A percentile compares a stretch with the other conserved stretches of the same genome.
These are phyloP conservation scores for Kazachstania martiniae DNA, from an alignment of 805 yeast genomes.

Conservation along the genomic window DNA sequence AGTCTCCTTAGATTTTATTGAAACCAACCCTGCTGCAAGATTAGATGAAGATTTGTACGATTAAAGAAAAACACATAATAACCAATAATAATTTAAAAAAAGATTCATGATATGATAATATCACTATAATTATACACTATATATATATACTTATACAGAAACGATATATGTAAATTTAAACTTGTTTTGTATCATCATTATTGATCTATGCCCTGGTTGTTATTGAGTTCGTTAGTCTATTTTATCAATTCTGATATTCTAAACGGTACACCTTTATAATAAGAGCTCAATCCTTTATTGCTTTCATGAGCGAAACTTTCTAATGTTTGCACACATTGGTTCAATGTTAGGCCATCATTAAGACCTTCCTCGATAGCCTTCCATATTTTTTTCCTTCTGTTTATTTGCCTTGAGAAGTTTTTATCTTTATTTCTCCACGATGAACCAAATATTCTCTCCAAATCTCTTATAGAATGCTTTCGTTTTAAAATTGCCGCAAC, in stretches of 20 bases:
- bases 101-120: too few relatives aligned
- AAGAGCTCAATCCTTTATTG: constrained; percentile 20
- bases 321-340: constrained; percentile 15
- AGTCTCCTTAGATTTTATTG: constrained; percentile 88
- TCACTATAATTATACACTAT: too few relatives aligned
- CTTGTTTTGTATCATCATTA: too few relatives aligned
- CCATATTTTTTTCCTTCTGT: constrained; percentile 25
- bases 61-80: background rate
- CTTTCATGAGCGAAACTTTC: constrained; percentile 15
- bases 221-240: too few relatives aligned
- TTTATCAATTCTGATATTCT: constrained; percentile 9
- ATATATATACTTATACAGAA: too few relatives aligned
- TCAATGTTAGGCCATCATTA: constrained; percentile 14
- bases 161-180: too few relatives aligned
- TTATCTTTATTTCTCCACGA: constrained; percentile 24
- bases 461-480: constrained; percentile 15
- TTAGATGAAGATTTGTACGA: constrained; percentile 62
- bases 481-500: constrained; percentile 13
- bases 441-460: constrained; percentile 19
- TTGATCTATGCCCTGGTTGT: too few relatives aligned
- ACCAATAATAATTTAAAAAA: too few relatives aligned
- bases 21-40: constrained; percentile 95
- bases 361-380: constrained; percentile 21
- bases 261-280: constrained; percentile 25
- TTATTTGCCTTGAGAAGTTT: constrained; percentile 25